Conservation (phyloP, 2,329 filamentous ascomycete species). For the Aspergillus niger region DNA sequence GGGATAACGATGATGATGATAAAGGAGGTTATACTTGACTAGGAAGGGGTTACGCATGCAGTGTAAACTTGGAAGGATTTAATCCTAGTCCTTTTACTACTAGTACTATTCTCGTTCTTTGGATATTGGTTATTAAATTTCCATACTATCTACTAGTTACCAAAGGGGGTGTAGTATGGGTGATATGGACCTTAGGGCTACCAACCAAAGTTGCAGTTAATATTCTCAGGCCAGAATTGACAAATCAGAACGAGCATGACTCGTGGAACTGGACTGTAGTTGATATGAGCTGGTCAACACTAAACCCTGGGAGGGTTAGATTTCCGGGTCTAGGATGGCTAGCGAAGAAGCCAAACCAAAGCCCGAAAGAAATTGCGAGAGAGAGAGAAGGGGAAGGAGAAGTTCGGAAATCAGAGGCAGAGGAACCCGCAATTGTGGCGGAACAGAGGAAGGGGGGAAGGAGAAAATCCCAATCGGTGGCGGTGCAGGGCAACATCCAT, state of each 20-base stretch:
- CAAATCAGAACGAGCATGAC: background rate
- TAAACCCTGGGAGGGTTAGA: background rate
- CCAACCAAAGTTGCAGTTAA: background rate
- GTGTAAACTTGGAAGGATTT: background rate
- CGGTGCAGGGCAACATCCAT: slow-evolving; percentile 11
- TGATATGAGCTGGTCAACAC: background rate
- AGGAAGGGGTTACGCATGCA: background rate
- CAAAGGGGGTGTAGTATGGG: background rate
- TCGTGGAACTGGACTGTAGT: background rate
- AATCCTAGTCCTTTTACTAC: too few relatives aligned
- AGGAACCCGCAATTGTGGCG: slow-evolving; percentile 3
- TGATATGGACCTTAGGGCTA: background rate
- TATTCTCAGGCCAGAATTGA: background rate
- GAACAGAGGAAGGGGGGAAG: too few relatives aligned
- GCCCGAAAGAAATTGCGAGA: background rate
- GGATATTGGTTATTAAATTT: too few relatives aligned
- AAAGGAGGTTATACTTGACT: background rate
- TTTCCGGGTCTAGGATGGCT: too few relatives aligned
- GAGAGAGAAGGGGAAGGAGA: background rate
- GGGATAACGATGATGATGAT: background rate
- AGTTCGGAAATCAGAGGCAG: background rate
- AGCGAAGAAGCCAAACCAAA: too few relatives aligned
- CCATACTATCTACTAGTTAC: too few relatives aligned
- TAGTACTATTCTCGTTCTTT: too few relatives aligned
- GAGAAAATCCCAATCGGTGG: slow-evolving; percentile 11